Evolutionary conservation across 768 basidiomycete genomes (phyloP).

Genomic region (Stropharia rugosoannulata): DNA sequence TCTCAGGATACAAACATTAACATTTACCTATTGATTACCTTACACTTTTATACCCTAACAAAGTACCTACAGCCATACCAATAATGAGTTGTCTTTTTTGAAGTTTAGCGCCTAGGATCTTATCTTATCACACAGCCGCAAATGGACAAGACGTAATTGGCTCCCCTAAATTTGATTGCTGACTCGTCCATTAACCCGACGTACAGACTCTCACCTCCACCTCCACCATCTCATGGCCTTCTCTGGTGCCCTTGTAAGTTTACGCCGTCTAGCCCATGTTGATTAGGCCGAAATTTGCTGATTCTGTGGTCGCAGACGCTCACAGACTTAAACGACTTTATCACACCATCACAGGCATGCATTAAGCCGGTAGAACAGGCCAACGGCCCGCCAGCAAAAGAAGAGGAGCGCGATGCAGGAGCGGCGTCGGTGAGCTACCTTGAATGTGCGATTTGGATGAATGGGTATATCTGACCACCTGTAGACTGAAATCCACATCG

Average conservation of each 20-base stretch:
- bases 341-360: constrained; percentile 94
- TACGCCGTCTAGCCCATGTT: background rate
- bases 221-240: constrained; percentile 63
- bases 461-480: too few relatives aligned
- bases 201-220: background rate
- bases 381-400: constrained; percentile 27
- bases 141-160: background rate
- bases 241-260: constrained; percentile 79
- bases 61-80: too few relatives aligned
- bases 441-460: background rate
- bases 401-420: constrained; percentile 29
- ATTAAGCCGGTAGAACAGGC: constrained; percentile 84
- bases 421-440: constrained; percentile 33
- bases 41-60: too few relatives aligned
- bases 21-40: too few relatives aligned
- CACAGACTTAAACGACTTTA: constrained; percentile 95
- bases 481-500: constrained; percentile 92
- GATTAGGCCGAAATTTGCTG: background rate
- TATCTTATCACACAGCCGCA: background rate
- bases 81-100: too few relatives aligned
- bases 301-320: constrained; percentile 55
- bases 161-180: background rate
- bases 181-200: background rate
- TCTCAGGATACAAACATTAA: too few relatives aligned
- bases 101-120: background rate